Evolutionary conservation across 306 rosid genomes (phyloP).

Genomic region (Vicia sativa): DNA sequence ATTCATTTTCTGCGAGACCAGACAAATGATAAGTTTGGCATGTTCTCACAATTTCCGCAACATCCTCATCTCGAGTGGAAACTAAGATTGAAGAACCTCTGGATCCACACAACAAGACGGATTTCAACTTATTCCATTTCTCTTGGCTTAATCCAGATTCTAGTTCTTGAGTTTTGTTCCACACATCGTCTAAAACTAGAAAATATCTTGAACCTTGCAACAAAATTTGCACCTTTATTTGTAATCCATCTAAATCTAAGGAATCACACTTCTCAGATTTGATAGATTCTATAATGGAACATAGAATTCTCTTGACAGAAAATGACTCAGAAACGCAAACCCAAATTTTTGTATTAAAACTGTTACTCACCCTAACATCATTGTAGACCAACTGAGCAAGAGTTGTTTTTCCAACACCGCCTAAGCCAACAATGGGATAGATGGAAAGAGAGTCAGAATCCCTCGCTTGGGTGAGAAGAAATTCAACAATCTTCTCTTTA

Average conservation of each 20-base stretch:
- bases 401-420: not conserved
- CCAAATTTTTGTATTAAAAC: not conserved
- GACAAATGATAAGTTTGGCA: not conserved
- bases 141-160: not conserved
- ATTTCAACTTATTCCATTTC: not conserved
- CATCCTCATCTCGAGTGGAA: slow-evolving; percentile 7
- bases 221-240: not conserved
- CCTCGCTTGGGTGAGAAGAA: not conserved
- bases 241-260: not conserved
- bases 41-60: not conserved
- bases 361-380: not conserved
- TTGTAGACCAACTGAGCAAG: slow-evolving; percentile 6
- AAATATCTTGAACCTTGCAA: slow-evolving; percentile 3
- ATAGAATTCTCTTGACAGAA: not conserved
- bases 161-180: not conserved
- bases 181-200: slow-evolving; percentile 1
- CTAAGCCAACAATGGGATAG: not conserved
- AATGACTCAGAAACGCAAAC: not conserved
- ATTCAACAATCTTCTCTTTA: not conserved
- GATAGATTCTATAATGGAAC: slow-evolving; percentile 15
- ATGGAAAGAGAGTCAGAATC: not conserved
- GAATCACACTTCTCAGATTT: not conserved
- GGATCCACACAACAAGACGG: not conserved
- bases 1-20: not conserved
- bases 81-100: not conserved